Base-by-base conservation (phyloP, 768 basidiomycete species). In the Amanita muscaria region DNA sequence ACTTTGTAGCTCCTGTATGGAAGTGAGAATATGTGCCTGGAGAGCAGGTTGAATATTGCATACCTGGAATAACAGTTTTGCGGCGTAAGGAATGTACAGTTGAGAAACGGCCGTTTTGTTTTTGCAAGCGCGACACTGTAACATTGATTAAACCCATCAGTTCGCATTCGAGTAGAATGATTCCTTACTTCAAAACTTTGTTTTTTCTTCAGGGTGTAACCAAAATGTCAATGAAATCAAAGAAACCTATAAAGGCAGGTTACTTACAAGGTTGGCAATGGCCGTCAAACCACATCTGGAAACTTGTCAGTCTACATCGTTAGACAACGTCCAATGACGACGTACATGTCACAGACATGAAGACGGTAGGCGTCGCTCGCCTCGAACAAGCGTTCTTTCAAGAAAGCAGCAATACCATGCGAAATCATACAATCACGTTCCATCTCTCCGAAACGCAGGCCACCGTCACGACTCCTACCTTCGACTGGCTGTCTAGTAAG, bases 371-470 rank as follows among this genome's bases (percentile, higher is more conserved):
- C 89, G 61, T 92, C 84, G 59, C 86, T 88, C 23, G 88, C 90
- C 59, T 92, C 89, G 55, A 92, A 92, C 61, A 98, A 70, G 47
- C 96, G 84, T 68, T 98, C 96, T 67, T 97, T 97, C 65, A 98
- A 65, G 80, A 98, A 98, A 2, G 80, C 90, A 36, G 96, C 94
- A 51, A 98, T 92, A 60, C 96, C 96, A 69, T 99, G 96, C 18
- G 96, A 96, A 49, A 99, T 94, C 96, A 99, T 99, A 63, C 96
- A 98, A 77, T 97, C 94, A 62, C 91, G 88, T 61, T 99, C 96
- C 96, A 99, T 99, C 76, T 99, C 96, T 73, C 96, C 96, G 73
- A 99, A 99, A 57, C 96, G 91, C 51, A 99, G 68, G 64, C 96
- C 96, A 72, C 96, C 96, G 59, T 98, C 96, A 67, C 96, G 79